These are phyloP conservation scores for Inonotus hispidus DNA, from an alignment of 1,284 basidiomycete species.

Conservation along the genomic window DNA sequence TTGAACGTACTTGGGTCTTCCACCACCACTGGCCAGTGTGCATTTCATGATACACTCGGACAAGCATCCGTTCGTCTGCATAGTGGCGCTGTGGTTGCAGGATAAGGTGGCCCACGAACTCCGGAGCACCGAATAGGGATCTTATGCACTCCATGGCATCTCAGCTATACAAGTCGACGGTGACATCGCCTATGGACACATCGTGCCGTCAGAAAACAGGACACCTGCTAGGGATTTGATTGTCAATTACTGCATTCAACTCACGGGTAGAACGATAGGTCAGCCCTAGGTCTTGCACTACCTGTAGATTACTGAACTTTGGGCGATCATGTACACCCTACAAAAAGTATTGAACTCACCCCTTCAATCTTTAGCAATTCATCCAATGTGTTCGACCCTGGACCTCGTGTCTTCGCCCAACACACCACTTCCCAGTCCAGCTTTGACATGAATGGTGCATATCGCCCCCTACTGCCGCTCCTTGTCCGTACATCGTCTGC, in stretches of 20 bases:
- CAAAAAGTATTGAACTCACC: too few relatives aligned
- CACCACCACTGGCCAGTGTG: constrained; percentile 24
- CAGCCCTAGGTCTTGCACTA: neutral
- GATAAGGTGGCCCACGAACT: constrained; percentile 14
- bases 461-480: too few relatives aligned
- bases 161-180: constrained; percentile 18
- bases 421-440: too few relatives aligned
- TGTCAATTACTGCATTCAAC: neutral
- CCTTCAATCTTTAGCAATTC: too few relatives aligned
- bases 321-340: too few relatives aligned
- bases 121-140: constrained; percentile 20
- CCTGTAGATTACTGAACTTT: too few relatives aligned
- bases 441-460: too few relatives aligned
- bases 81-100: constrained; percentile 15
- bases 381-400: too few relatives aligned
- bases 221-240: neutral
- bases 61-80: neutral
- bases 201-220: neutral
- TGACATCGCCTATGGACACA: neutral
- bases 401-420: too few relatives aligned
- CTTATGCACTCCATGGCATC: constrained; percentile 21
- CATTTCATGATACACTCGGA: constrained; percentile 23
- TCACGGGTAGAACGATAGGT: neutral
- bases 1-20: constrained; percentile 21
- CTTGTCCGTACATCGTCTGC: too few relatives aligned